Evolutionary conservation across 2,329 filamentous ascomycete genomes (phyloP).

Genomic region (Penicillium palitans): DNA sequence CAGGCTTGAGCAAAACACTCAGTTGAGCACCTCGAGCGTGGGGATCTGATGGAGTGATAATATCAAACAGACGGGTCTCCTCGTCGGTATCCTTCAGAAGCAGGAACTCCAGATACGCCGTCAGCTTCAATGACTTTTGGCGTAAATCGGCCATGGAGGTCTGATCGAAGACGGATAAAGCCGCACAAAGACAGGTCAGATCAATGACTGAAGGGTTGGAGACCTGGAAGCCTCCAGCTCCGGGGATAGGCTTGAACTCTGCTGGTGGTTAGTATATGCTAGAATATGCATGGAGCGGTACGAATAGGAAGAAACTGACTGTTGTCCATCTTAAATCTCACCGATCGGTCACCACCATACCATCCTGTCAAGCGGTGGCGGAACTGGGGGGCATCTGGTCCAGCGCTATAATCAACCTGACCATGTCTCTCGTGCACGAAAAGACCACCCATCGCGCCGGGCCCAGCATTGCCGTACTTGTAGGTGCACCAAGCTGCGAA

Average conservation of each 20-base stretch:
- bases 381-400: constrained; percentile 52
- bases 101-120: constrained; percentile 71
- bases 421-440: constrained; percentile 77
- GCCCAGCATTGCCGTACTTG: constrained; percentile 86
- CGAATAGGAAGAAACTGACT: constrained; percentile 28
- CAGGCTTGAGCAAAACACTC: constrained; percentile 69
- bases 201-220: constrained; percentile 79
- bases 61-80: constrained; percentile 50
- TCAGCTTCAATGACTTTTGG: constrained; percentile 69
- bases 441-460: constrained; percentile 73
- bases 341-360: constrained; percentile 77
- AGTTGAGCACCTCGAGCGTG: constrained; percentile 72
- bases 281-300: not conserved
- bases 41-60: constrained; percentile 69
- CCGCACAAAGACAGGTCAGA: constrained; percentile 68
- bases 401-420: constrained; percentile 40
- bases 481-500: constrained; percentile 92
- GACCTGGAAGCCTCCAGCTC: constrained; percentile 76
- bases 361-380: constrained; percentile 72
- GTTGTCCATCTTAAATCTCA: constrained; percentile 80
- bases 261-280: constrained; percentile 13
- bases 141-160: constrained; percentile 68
- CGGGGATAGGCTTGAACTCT: constrained; percentile 71
- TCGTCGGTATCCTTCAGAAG: constrained; percentile 48
- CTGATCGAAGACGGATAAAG: constrained; percentile 70